Percentiles rank a stretch among this genome's conserved stretches.
These are phyloP conservation scores for Leptomonas seymouri DNA, from an alignment of 208 protist genomes.

Conservation along the genomic window DNA sequence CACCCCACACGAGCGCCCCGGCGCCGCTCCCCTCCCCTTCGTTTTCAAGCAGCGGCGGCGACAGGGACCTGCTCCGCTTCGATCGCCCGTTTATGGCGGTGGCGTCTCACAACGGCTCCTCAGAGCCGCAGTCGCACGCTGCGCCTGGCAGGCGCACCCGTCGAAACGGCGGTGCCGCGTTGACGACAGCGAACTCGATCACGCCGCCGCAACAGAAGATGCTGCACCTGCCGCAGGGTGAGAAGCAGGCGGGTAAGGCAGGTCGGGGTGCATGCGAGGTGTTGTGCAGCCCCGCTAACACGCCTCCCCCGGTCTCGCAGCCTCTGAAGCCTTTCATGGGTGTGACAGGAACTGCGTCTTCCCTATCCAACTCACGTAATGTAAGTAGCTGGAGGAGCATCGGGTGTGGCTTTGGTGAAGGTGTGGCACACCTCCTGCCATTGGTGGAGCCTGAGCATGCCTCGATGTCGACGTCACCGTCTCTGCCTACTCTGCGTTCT, in stretches of 20 bases:
- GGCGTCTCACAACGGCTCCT: neutral
- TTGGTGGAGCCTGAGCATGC: slow-evolving; percentile 14
- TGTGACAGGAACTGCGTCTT: neutral
- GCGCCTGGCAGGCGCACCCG: neutral
- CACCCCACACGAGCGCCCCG: neutral
- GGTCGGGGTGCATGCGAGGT: neutral
- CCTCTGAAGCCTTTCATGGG: slow-evolving; percentile 5
- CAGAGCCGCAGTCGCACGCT: neutral
- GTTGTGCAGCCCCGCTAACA: slow-evolving; percentile 3
- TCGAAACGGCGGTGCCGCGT: too few relatives aligned
- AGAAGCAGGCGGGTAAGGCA: neutral
- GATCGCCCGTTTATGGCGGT: neutral
- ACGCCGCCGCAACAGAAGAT: too few relatives aligned
- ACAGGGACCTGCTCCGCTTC: neutral
- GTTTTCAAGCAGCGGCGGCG: slow-evolving; percentile 4
- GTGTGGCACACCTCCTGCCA: neutral
- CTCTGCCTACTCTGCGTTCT: slow-evolving; percentile 7
- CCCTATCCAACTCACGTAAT: neutral
- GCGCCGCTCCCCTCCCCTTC: slow-evolving; percentile 3
- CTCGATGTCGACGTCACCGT: slow-evolving; percentile 4
- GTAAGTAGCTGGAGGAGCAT: too few relatives aligned
- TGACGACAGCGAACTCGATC: too few relatives aligned
- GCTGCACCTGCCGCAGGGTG: neutral
- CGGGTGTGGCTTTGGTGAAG: neutral
- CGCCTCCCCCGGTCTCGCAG: neutral